Base-by-base conservation (phyloP, 768 basidiomycete genomes). In the Nidularia sp. region DNA sequence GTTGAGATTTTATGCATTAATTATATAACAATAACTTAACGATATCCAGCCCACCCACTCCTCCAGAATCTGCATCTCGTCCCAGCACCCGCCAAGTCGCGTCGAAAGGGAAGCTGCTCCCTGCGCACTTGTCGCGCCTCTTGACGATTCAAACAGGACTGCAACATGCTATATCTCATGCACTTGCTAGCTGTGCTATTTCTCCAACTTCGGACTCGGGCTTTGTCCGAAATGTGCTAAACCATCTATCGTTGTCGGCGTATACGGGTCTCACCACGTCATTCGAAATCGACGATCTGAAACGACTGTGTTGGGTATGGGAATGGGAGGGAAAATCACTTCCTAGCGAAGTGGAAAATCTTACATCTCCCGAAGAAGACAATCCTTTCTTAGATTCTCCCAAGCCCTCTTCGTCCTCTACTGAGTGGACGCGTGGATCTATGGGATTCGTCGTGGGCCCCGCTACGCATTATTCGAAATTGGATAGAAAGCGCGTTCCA, bases 281-380 rank as follows among this genome's bases (percentile, higher is more conserved):
- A 50, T 84, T 90, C 57, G 77, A 79, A 33, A 56, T 83, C n/a
- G 79, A 85, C 47, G 90, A 91, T 60, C 72, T 93, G 45, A 80
- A 74, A 52, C 77, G 86, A 53, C 76, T 93, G 15, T 92, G 90
- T 68, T 93, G 91, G 90, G 54, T 93, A 12, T 92, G 91, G 89
- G 91, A 93, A 64, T 93, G 91, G 91, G 84, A 90, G 60, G 77
- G 79, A 5, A 66, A 77, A 43, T 55, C 72, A 4, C 49, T 79
- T 2, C 71, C 77, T 2, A 47, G 52, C 6, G 15, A 52, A 4
- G 48, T 61, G 1, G 50, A 46, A 1, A 45, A 34, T 51, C 13
- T 33, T 44, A 4, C 51, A 5, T n/a, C 49, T 22, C 53, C 55
- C 10, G 63, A 71, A 5, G 80, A 81, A 10, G 79, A 86, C 5